phyloP scores from a whole-genome alignment of 352 stramenopile genomes.

The Bremia lactucae region DNA sequence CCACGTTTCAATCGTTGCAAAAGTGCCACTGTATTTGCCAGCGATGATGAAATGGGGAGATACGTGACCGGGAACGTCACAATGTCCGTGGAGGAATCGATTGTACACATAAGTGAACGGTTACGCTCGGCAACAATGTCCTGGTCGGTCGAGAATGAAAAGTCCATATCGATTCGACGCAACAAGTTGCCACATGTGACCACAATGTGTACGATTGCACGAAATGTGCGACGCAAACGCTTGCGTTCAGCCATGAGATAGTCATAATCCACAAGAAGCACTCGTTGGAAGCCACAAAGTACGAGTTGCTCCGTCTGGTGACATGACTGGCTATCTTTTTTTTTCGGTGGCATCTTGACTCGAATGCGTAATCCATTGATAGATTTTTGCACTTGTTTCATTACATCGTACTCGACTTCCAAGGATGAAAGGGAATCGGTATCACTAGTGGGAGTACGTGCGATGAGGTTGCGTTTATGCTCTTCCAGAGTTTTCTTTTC shows the following conservation, averaged over 20 bases:
- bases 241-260: slow-evolving; percentile 64
- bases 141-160: slow-evolving; percentile 25
- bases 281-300: slow-evolving; percentile 47
- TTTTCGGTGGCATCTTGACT: slow-evolving; percentile 41
- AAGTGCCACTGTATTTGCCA: slow-evolving; percentile 43
- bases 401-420: slow-evolving; percentile 68
- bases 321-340: slow-evolving; percentile 17
- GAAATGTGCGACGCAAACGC: slow-evolving; percentile 50
- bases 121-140: slow-evolving; percentile 9
- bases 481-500: slow-evolving; percentile 58
- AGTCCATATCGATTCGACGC: slow-evolving; percentile 42
- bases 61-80: slow-evolving; percentile 61
- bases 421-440: slow-evolving; percentile 47
- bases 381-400: slow-evolving; percentile 60
- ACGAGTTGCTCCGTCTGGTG: slow-evolving; percentile 44
- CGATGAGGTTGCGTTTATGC: slow-evolving; percentile 28
- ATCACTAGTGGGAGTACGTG: too few relatives aligned
- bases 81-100: slow-evolving; percentile 32
- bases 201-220: slow-evolving; percentile 42
- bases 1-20: slow-evolving; percentile 38
- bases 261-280: slow-evolving; percentile 61
- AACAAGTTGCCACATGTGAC: slow-evolving; percentile 39
- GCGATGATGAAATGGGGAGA: slow-evolving; percentile 42
- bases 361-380: slow-evolving; percentile 40
- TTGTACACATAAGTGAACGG: slow-evolving; percentile 32